phyloP scores from a whole-genome alignment of 495 filamentous ascomycete species.

The Sordaria brevicollis region DNA sequence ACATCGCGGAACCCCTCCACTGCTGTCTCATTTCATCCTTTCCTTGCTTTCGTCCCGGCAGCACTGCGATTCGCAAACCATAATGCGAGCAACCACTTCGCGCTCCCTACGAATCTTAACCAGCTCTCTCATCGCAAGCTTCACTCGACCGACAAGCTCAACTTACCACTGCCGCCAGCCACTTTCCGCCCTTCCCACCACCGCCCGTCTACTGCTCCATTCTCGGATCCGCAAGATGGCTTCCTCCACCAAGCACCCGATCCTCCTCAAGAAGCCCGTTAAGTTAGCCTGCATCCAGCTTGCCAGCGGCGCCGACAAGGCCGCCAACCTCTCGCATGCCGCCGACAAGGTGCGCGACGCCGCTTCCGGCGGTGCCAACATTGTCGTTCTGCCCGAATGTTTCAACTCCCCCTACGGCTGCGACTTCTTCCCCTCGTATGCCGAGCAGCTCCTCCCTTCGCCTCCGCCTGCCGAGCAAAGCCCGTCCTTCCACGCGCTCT shows the following conservation, averaged over 20 bases:
- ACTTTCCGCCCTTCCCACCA: neutral
- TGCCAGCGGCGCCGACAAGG: conserved; percentile 71
- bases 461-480: conserved; percentile 60
- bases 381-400: conserved; percentile 72
- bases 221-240: conserved; percentile 30
- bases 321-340: conserved; percentile 71
- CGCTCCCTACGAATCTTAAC: neutral
- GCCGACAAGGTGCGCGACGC: conserved; percentile 77
- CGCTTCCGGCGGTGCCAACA: conserved; percentile 58
- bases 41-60: neutral
- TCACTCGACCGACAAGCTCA: neutral
- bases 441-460: conserved; percentile 73
- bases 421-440: conserved; percentile 82
- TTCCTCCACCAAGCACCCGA: conserved; percentile 36
- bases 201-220: neutral
- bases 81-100: neutral
- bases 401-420: conserved; percentile 97
- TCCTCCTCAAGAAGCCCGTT: conserved; percentile 57
- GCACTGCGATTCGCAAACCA: neutral
- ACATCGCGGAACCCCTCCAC: neutral
- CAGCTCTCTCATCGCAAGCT: neutral
- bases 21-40: neutral
- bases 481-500: conserved; percentile 78
- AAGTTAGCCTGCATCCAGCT: conserved; percentile 81
- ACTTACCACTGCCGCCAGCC: neutral